Percentiles rank a stretch among this genome's conserved stretches.
phyloP scores from a whole-genome alignment of 2,329 filamentous ascomycete species.

The Aspergillus flavus region DNA sequence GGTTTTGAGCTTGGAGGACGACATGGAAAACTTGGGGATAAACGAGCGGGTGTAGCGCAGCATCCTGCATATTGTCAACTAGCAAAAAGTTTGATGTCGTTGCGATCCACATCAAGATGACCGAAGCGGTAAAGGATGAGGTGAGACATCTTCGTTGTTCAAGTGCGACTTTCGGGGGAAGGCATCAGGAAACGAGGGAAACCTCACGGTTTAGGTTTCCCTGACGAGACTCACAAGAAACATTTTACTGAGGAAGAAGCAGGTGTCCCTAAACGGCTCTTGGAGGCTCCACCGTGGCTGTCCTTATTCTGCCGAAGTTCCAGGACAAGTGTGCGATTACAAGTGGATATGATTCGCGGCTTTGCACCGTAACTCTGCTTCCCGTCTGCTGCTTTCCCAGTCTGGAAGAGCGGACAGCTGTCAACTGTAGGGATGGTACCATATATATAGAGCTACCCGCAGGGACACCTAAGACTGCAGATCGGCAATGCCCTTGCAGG shows the following conservation, averaged over 20 bases:
- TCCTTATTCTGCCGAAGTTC: not conserved
- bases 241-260: not conserved
- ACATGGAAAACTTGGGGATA: slow-evolving; percentile 66
- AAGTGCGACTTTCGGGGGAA: not conserved
- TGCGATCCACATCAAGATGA: not conserved
- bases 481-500: slow-evolving; percentile 5
- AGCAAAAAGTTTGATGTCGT: not conserved
- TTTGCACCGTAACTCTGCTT: not conserved
- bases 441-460: not conserved
- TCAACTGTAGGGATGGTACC: slow-evolving; percentile 4
- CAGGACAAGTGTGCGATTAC: not conserved
- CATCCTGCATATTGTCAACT: not conserved
- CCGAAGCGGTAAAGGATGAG: not conserved
- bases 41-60: slow-evolving; percentile 30
- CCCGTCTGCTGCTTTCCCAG: not conserved
- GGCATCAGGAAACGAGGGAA: not conserved
- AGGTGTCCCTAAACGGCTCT: not conserved
- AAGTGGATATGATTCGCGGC: slow-evolving; percentile 1
- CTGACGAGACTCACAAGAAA: not conserved
- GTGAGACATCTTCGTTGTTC: not conserved
- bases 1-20: slow-evolving; percentile 74
- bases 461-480: not conserved
- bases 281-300: not conserved
- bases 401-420: not conserved
- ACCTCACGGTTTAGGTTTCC: not conserved